A percentile compares a stretch with the other conserved stretches of the same genome.
phyloP scores from a whole-genome alignment of 805 yeast species.

The Sporopachydermia lactativora region DNA sequence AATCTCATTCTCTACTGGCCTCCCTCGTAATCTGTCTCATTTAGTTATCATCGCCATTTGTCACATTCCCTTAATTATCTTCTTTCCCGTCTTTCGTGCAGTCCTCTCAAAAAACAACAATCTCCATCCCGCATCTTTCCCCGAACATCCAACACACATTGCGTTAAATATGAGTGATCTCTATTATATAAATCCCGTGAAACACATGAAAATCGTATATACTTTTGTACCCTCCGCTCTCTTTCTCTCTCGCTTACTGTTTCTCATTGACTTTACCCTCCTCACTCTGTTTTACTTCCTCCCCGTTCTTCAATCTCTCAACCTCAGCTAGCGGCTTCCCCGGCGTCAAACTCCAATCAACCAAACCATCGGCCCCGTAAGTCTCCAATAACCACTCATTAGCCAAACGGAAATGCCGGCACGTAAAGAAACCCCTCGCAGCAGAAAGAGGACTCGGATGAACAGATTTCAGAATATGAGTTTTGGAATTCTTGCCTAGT shows the following conservation, averaged over 20 bases:
- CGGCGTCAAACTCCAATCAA: conserved; percentile 50
- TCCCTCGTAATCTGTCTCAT: too few relatives aligned
- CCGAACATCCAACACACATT: too few relatives aligned
- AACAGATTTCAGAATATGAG: conserved; percentile 52
- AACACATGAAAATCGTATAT: background rate
- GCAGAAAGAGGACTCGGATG: conserved; percentile 97
- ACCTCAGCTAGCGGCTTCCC: conserved; percentile 9
- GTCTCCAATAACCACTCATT: conserved; percentile 58
- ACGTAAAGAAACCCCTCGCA: conserved; percentile 68
- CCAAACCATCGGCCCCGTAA: conserved; percentile 27
- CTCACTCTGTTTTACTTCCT: conserved; percentile 5
- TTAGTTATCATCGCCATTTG: too few relatives aligned
- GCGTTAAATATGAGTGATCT: too few relatives aligned
- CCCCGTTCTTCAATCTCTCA: conserved; percentile 4
- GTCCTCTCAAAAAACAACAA: too few relatives aligned
- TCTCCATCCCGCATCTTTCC: too few relatives aligned
- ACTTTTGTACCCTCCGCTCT: background rate
- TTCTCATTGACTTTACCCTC: conserved; percentile 2
- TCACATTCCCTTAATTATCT: too few relatives aligned
- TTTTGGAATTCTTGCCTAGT: conserved; percentile 14
- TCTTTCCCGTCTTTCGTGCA: too few relatives aligned
- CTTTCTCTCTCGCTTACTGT: background rate
- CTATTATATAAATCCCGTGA: too few relatives aligned
- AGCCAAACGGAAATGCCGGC: conserved; percentile 57
- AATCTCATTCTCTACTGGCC: too few relatives aligned